phyloP scores from a whole-genome alignment of 371 early-diverging fungal species.

The Fennellomyces sp. region DNA sequence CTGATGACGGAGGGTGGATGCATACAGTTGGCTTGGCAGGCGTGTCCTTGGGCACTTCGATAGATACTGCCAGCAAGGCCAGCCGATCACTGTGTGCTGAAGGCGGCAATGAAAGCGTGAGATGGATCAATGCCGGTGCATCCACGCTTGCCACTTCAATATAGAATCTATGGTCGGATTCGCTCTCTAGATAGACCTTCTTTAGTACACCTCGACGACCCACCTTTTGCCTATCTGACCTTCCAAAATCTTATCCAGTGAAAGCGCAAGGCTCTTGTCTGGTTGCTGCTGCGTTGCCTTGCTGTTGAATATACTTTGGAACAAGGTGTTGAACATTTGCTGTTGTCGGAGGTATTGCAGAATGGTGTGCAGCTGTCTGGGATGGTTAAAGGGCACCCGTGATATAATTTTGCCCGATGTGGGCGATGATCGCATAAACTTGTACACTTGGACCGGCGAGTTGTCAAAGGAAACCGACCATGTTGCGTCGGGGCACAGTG shows the following conservation, averaged over 20 bases:
- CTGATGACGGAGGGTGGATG: constrained; percentile 23
- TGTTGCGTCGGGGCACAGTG: background rate
- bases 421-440: constrained; percentile 23
- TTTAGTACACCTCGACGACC: no score
- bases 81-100: constrained; percentile 19
- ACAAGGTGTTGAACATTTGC: constrained; percentile 56
- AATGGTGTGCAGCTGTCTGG: constrained; percentile 53
- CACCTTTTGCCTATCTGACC: constrained; percentile 18
- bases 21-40: constrained; percentile 34
- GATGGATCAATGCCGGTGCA: constrained; percentile 35
- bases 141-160: constrained; percentile 34
- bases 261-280: constrained; percentile 6
- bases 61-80: constrained; percentile 31
- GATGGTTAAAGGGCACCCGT: constrained; percentile 59
- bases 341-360: constrained; percentile 58
- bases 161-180: constrained; percentile 20
- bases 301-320: constrained; percentile 52
- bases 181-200: constrained; percentile 18
- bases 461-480: constrained; percentile 19
- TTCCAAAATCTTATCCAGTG: constrained; percentile 35
- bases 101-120: constrained; percentile 39
- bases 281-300: constrained; percentile 4
- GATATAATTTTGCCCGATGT: constrained; percentile 42
- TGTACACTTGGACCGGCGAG: constrained; percentile 31
- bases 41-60: constrained; percentile 35